Percentiles rank a stretch among this genome's conserved stretches.
Conservation (phyloP, 2,329 filamentous ascomycete species). For the Trichoderma guizhouense region DNA sequence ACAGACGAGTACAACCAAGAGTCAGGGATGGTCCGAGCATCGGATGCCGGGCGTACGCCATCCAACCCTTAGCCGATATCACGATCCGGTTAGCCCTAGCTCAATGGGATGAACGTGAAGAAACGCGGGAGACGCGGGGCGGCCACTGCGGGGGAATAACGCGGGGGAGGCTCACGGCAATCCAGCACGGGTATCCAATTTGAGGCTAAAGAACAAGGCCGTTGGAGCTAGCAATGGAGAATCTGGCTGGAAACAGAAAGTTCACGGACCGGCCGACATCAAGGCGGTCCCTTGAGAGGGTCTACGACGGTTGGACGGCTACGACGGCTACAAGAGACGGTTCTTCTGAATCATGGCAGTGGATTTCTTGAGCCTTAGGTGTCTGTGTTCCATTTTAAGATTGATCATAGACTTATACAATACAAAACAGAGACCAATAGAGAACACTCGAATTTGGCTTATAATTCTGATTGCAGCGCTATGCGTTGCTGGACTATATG, state of each 20-base stretch:
- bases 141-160: background rate
- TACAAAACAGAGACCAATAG: background rate
- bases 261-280: background rate
- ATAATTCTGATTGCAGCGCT: background rate
- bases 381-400: rapidly evolving
- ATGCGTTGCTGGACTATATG: background rate
- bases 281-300: background rate
- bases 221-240: background rate
- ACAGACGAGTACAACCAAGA: background rate
- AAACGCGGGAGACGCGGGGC: background rate
- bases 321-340: background rate
- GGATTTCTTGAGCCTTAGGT: background rate
- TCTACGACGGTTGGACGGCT: background rate
- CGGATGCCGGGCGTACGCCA: background rate
- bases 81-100: background rate
- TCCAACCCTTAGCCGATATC: background rate
- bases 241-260: background rate
- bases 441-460: background rate
- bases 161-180: background rate
- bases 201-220: background rate
- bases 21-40: background rate
- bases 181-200: background rate
- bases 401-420: background rate
- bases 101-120: too few species aligned
- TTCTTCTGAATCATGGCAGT: background rate